Base-by-base conservation (phyloP, 148 eudicot species). In the Mesembryanthemum crystallinum region DNA sequence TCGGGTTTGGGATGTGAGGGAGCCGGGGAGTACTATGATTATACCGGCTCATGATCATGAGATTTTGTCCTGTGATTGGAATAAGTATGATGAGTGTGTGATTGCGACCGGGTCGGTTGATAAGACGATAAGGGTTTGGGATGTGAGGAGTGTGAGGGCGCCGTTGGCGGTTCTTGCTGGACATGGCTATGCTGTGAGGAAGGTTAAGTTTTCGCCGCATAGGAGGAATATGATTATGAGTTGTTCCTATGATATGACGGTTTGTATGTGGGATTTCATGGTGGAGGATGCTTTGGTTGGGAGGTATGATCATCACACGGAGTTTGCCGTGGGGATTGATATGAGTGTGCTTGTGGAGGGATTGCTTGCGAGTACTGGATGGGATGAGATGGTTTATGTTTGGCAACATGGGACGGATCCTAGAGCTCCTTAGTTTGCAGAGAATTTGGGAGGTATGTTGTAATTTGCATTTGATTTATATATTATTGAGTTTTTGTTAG, bases 291-390 rank as follows among this genome's bases (percentile, higher is more conserved):
- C 97, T 7, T 81, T 94, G 32, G 78, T 92, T 35, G 97, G 90
- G 69, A 86, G 90, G 83, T 94, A 94, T 81, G 98, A 92, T 85
- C 97, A 94, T 43, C 98, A 94, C 69, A 90, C 97, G 0, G 98
- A 94, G 80, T 94, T 94, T 79, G 97, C 98, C 0, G 98, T 92
- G 72, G 98, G 98, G 47, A 90, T 94, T 64, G 98, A 94, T 79
- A 92, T 94, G 97, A 92, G 98, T 82, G 98, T 94, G 29, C 93
- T 94, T 25, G 98, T 94, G 29, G 98, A 94, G 68, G 98, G 98
- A 73, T 83, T 94, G 68, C 75, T 94, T 74, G 98, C 98, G 0
- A 92, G 97, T 78, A 92, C 97, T 5, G 98, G 98, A n/a, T 94
- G 98, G 98, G 98, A 94, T 43, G 98, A 94, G 87, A 77, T 85